phyloP scores from a whole-genome alignment of 139 green algal species.

The Chlamydomonas sp. region DNA sequence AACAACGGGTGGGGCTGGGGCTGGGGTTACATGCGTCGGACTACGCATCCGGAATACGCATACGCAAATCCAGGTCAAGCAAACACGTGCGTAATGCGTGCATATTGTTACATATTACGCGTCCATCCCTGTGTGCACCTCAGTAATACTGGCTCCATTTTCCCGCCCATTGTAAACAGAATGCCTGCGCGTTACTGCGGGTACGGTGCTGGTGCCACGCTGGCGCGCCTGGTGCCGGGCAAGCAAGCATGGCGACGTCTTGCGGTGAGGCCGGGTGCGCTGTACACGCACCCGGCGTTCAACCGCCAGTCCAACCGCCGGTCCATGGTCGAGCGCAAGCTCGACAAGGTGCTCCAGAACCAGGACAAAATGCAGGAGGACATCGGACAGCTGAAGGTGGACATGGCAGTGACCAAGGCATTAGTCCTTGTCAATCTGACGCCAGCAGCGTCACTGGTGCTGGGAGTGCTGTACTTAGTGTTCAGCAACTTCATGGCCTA shows the following conservation, averaged over 20 bases:
- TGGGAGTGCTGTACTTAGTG: background rate
- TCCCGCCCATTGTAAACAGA: too few species aligned
- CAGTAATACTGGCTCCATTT: too few species aligned
- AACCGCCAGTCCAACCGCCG: background rate
- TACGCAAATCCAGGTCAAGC: too few species aligned
- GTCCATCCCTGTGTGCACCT: too few species aligned
- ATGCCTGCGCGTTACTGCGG: too few species aligned
- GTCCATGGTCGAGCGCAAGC: background rate
- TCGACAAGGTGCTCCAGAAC: constrained; percentile 7
- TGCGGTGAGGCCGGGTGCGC: constrained; percentile 3
- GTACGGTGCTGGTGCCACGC: too few species aligned
- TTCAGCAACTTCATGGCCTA: background rate
- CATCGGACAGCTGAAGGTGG: background rate
- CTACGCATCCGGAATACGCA: background rate
- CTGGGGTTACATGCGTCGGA: too few species aligned
- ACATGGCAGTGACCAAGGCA: background rate
- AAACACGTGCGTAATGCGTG: too few species aligned
- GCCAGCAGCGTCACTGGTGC: background rate
- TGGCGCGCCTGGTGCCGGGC: constrained; percentile 3
- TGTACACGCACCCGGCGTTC: background rate
- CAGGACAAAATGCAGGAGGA: background rate
- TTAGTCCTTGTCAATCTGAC: constrained; percentile 2
- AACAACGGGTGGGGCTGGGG: too few species aligned
- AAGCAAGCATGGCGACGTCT: constrained; percentile 7
- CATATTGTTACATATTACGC: too few species aligned